Percentiles rank a stretch among this genome's conserved stretches.
Conservation (phyloP, 1,284 basidiomycete species). For the Malassezia furfur region DNA sequence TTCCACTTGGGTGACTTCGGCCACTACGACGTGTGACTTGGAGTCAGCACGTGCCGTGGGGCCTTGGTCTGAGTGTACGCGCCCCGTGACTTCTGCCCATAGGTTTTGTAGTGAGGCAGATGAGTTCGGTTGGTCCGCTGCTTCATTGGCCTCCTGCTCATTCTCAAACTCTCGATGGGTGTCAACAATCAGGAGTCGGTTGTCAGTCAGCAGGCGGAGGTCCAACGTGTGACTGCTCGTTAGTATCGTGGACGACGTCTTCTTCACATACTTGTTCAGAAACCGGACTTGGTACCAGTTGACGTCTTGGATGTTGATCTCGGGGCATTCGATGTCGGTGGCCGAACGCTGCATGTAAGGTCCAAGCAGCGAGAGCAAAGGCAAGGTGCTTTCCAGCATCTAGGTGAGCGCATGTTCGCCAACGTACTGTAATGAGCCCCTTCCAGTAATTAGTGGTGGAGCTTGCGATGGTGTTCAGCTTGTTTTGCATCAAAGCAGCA, state of each 20-base stretch:
- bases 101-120: too few relatives aligned
- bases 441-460: not conserved
- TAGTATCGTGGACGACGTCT: not conserved
- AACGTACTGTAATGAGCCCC: slow-evolving; percentile 4
- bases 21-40: too few relatives aligned
- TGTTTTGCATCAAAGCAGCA: not conserved
- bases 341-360: not conserved
- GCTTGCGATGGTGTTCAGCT: not conserved
- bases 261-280: not conserved
- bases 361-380: not conserved
- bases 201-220: not conserved
- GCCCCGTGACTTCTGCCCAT: too few relatives aligned
- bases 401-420: not conserved
- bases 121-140: too few relatives aligned
- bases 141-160: too few relatives aligned
- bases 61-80: too few relatives aligned
- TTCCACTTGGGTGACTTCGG: too few relatives aligned
- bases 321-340: not conserved
- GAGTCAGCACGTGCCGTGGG: too few relatives aligned
- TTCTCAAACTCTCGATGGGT: too few relatives aligned
- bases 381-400: slow-evolving; percentile 2
- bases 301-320: not conserved
- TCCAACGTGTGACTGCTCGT: not conserved
- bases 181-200: not conserved
- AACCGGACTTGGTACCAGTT: slow-evolving; percentile 6